Conservation (phyloP, 78 protist species). For the Polysphondylium violaceum region DNA sequence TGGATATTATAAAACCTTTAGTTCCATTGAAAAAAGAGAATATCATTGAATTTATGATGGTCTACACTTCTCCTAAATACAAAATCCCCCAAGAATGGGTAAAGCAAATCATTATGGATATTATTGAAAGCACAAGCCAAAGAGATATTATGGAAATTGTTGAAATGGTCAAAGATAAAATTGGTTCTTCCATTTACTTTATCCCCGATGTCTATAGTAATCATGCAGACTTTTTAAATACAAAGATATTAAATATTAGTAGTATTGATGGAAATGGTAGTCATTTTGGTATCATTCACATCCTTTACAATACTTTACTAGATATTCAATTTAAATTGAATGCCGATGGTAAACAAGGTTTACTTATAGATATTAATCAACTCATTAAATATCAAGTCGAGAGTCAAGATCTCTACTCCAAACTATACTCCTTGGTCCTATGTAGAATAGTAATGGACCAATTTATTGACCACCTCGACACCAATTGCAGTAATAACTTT, state of each 20-base stretch:
- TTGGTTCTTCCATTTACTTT: conserved; percentile 6
- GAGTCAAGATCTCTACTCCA: conserved; percentile 2
- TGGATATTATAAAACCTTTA: neutral
- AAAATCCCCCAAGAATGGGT: conserved; percentile 3
- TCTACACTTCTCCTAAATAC: conserved; percentile 8
- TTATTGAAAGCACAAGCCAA: conserved; percentile 1
- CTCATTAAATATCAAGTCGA: conserved; percentile 15
- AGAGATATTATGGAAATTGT: conserved; percentile 15
- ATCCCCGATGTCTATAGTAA: conserved; percentile 20
- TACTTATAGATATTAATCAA: conserved; percentile 13
- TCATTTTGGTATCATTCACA: neutral
- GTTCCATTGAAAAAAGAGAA: conserved; percentile 4
- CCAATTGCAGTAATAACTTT: neutral
- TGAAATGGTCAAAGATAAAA: neutral
- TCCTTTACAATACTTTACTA: too few species aligned
- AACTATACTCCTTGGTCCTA: neutral
- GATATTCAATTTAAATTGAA: too few species aligned
- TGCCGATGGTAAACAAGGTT: too few species aligned
- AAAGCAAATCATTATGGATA: neutral
- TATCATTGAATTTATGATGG: conserved; percentile 5
- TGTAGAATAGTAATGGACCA: conserved; percentile 18
- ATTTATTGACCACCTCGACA: conserved; percentile 20
- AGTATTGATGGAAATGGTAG: neutral
- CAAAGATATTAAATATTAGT: neutral
- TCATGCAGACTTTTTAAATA: conserved; percentile 18